Conservation (phyloP, 1,139 yeast genomes). For the Yamadazyma dendronema region DNA sequence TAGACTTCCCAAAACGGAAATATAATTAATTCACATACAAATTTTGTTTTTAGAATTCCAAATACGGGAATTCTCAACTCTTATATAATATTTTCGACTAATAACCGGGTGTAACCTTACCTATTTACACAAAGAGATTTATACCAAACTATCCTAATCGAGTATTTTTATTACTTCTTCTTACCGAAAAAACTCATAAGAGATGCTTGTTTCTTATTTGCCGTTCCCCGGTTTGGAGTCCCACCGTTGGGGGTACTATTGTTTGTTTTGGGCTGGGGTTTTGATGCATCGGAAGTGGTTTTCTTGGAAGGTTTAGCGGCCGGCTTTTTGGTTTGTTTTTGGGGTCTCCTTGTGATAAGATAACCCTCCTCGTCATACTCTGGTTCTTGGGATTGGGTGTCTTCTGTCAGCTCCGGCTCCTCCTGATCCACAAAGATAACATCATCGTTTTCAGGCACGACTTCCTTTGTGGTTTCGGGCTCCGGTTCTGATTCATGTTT, state of each 20-base stretch:
- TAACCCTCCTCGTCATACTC: conserved; percentile 45
- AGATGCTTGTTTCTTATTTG: conserved; percentile 31
- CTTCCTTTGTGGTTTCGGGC: conserved; percentile 10
- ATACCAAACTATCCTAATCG: conserved; percentile 3
- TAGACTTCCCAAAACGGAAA: conserved; percentile 13
- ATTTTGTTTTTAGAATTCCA: neutral
- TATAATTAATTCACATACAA: conserved; percentile 5
- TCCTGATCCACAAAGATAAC: neutral
- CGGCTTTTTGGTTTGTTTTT: conserved; percentile 15
- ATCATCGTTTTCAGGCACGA: conserved; percentile 4
- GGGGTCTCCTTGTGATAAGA: conserved; percentile 23
- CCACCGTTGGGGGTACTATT: neutral
- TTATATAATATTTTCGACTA: neutral
- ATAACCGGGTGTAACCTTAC: neutral
- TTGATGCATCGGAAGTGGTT: conserved; percentile 1
- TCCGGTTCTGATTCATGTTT: conserved; percentile 5
- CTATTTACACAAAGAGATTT: neutral
- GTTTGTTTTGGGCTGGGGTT: neutral
- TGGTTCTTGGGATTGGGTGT: conserved; percentile 10
- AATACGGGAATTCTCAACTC: neutral
- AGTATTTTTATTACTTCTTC: conserved; percentile 12
- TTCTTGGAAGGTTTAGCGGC: conserved; percentile 8
- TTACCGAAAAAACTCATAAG: conserved; percentile 41
- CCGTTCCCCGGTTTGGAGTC: conserved; percentile 6
- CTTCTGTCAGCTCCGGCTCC: conserved; percentile 3